Conservation (phyloP, 1,139 yeast species). For the Pichia sp. region DNA sequence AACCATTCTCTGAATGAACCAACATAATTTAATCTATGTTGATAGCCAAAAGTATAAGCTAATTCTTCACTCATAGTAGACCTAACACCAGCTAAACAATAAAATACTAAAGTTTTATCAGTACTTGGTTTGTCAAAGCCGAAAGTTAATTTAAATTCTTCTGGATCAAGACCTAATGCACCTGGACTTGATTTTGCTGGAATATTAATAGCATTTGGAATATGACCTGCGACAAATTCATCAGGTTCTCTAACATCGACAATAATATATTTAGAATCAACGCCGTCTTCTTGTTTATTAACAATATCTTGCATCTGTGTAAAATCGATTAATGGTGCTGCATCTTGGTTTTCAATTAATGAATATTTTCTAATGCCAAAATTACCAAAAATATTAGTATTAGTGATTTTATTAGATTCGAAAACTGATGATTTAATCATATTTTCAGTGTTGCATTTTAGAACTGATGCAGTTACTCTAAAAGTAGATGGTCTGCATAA, state of each 20-base stretch:
- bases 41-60: constrained; percentile 86
- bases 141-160: constrained; percentile 74
- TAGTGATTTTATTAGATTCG: no score
- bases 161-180: constrained; percentile 74
- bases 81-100: constrained; percentile 91
- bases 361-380: no score
- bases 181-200: constrained; percentile 93
- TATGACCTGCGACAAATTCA: constrained; percentile 64
- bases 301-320: constrained; percentile 23
- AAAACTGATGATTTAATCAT: background rate
- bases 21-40: constrained; percentile 65
- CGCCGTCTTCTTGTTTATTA: constrained; percentile 2
- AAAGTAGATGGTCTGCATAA: background rate
- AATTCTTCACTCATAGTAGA: constrained; percentile 87
- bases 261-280: constrained; percentile 36
- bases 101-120: constrained; percentile 74
- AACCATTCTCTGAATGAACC: constrained; percentile 91
- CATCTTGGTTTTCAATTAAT: constrained; percentile 20
- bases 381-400: no score
- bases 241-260: constrained; percentile 91
- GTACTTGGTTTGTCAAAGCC: constrained; percentile 76
- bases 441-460: no score
- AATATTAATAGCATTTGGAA: constrained; percentile 80
- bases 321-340: constrained; percentile 26
- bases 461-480: no score